Base-by-base conservation (phyloP, 139 green algal species). In the Chlamydomonas sp. region DNA sequence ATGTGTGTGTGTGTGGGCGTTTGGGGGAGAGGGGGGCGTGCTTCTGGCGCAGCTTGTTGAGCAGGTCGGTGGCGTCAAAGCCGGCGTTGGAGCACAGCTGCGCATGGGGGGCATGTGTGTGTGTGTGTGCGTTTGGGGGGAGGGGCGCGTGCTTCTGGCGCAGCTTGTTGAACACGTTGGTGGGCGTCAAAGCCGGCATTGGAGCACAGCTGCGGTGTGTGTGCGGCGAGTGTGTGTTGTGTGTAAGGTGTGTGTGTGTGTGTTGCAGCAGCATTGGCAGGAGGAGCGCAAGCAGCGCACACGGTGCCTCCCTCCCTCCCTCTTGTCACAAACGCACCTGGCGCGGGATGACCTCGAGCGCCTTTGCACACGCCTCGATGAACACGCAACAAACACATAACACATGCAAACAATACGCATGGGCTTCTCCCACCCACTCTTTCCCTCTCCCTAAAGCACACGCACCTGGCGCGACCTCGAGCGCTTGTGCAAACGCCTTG, bases 171-270 rank as follows among this genome's bases (percentile, higher is more conserved):
- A 99, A 82, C 69, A 98, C 87, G 70, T 98, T 93, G 2, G 95
- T 99, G 35, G n/a, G 95, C 90, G 72, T 99, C 95, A 59, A 97
- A 96, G 54, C 95, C 95, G 29, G 90, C 85, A 76, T 99, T 99
- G 81, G 97, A 90, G 65, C 91, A 96, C 67, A 99, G 84, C 89
- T 62, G n/a, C n/a, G n/a, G n/a, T n/a, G n/a, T n/a, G n/a, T n/a
- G n/a, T n/a, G 43, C 13, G 43, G 64, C 35, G 30, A 59, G 65
- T 26, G 31, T 60, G 49, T 26, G 31, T 13, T 83, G 88, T 62
- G n/a, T n/a, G n/a, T n/a, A 98, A 92, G 24, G 94, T 81, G 0
- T 92, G 93, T 72, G 97, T 97, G 68, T 94, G 30, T 22, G 59
- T 54, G 43, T 54, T 13, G 13, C 13, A n/a, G 43, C 13, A 16